Conservation (phyloP, 495 filamentous ascomycete species). For the Penicillium fimorum region DNA sequence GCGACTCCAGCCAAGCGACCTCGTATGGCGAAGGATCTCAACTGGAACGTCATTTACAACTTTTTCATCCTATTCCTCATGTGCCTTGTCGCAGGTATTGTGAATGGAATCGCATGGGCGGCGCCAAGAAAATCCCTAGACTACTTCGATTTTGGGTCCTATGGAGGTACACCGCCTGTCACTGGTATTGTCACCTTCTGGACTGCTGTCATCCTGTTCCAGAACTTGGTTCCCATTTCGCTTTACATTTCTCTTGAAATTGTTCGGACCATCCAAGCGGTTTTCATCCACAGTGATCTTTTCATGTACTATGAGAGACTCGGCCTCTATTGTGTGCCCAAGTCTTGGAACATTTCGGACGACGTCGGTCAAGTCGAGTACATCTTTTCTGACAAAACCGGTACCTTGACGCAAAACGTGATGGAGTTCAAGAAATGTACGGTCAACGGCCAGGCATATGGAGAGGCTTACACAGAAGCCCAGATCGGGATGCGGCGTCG, state of each 20-base stretch:
- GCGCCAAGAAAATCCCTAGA: conserved; percentile 69
- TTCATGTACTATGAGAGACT: conserved; percentile 95
- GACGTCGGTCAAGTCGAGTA: conserved; percentile 99
- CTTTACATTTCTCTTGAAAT: conserved; percentile 98
- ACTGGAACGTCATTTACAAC: conserved; percentile 98
- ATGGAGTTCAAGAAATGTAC: conserved; percentile 99
- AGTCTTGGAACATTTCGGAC: conserved; percentile 99
- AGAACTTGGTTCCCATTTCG: conserved; percentile 98
- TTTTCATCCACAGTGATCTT: conserved; percentile 96
- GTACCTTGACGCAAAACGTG: conserved; percentile 96
- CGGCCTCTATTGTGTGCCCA: conserved; percentile 92
- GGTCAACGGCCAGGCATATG: conserved; percentile 91
- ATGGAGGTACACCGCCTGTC: conserved; percentile 70
- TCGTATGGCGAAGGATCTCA: conserved; percentile 85
- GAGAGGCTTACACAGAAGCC: conserved; percentile 96
- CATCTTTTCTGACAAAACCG: conserved; percentile 99
- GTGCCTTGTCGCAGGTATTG: conserved; percentile 82
- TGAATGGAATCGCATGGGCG: conserved; percentile 80
- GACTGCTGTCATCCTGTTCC: conserved; percentile 90
- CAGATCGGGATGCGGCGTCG: conserved; percentile 93
- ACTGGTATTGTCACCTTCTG: conserved; percentile 96
- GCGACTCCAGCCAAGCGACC: conserved; percentile 95
- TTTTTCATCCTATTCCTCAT: conserved; percentile 87
- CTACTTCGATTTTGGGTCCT: conserved; percentile 85
- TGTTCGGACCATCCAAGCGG: conserved; percentile 85